phyloP scores from a whole-genome alignment of 2,329 filamentous ascomycete genomes.

The Aspergillus sp. region DNA sequence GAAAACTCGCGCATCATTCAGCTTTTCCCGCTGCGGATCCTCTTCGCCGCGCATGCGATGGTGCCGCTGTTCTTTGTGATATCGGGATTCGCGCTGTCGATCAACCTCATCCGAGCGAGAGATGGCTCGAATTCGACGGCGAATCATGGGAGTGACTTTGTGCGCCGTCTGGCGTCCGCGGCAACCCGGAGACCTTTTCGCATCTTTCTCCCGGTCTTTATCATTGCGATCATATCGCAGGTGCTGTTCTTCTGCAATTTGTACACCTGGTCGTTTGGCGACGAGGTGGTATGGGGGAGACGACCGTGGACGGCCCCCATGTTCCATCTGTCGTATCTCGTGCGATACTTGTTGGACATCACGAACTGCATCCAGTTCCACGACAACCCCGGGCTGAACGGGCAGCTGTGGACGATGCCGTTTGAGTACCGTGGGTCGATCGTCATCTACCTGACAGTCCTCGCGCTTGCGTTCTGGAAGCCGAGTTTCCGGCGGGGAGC shows the following conservation, averaged over 20 bases:
- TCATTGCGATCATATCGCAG: conserved; percentile 16
- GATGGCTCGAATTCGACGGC: conserved; percentile 11
- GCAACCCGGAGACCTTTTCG: conserved; percentile 18
- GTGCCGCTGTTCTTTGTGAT: conserved; percentile 59
- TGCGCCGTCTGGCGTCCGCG: conserved; percentile 16
- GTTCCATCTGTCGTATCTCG: conserved; percentile 16
- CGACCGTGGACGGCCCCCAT: conserved; percentile 19
- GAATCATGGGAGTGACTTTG: not conserved
- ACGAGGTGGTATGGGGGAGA: conserved; percentile 12
- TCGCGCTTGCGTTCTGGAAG: conserved; percentile 17
- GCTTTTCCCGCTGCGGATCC: conserved; percentile 39
- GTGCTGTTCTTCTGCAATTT: conserved; percentile 19
- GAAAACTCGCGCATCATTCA: conserved; percentile 23
- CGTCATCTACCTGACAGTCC: conserved; percentile 17
- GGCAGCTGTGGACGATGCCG: conserved; percentile 25
- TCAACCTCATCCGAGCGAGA: conserved; percentile 44
- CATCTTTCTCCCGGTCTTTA: conserved; percentile 19
- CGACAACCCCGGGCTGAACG: conserved; percentile 19
- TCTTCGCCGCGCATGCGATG: conserved; percentile 38
- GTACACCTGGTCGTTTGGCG: conserved; percentile 17
- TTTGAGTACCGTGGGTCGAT: conserved; percentile 22
- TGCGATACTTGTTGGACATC: conserved; percentile 20
- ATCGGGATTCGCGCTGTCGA: conserved; percentile 57
- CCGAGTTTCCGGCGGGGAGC: conserved; percentile 10
- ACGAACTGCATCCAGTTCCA: conserved; percentile 19